These are phyloP conservation scores for Chrysoporthe cubensis DNA, from an alignment of 2,329 filamentous ascomycete species.

Conservation along the genomic window DNA sequence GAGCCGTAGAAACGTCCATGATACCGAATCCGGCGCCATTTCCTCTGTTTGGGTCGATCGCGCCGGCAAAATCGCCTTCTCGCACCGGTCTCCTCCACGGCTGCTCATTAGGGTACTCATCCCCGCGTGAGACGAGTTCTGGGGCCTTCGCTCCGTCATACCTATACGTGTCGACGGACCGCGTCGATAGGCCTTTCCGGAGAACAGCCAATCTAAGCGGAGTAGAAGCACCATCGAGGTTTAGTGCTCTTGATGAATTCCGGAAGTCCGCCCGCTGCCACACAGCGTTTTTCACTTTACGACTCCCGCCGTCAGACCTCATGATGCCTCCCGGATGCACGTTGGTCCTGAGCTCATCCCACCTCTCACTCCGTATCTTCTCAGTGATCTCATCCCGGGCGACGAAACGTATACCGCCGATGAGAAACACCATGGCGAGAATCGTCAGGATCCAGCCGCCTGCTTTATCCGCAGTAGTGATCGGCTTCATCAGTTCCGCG, in stretches of 20 bases:
- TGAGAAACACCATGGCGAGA: constrained; percentile 18
- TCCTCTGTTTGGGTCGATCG: constrained; percentile 22
- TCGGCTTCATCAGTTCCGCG: constrained; percentile 39
- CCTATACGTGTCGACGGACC: too few relatives aligned
- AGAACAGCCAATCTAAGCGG: not conserved
- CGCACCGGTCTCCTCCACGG: constrained; percentile 26
- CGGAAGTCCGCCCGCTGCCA: not conserved
- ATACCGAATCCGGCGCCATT: constrained; percentile 27
- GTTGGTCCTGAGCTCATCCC: constrained; percentile 15
- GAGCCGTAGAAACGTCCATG: not conserved
- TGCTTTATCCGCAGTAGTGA: constrained; percentile 66
- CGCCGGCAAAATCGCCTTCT: constrained; percentile 26
- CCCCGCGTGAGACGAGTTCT: not conserved
- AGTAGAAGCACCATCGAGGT: constrained; percentile 17
- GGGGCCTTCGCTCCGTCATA: not conserved
- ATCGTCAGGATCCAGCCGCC: constrained; percentile 69
- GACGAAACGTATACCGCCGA: constrained; percentile 23
- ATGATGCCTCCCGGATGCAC: not conserved
- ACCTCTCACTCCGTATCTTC: constrained; percentile 10
- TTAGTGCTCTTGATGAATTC: not conserved
- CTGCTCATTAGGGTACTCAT: constrained; percentile 22
- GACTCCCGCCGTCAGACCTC: not conserved
- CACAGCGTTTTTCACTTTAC: not conserved
- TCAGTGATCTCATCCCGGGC: constrained; percentile 21
- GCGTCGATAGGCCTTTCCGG: too few relatives aligned